Conservation (phyloP, 2,329 filamentous ascomycete genomes). For the Claviceps capensis region DNA sequence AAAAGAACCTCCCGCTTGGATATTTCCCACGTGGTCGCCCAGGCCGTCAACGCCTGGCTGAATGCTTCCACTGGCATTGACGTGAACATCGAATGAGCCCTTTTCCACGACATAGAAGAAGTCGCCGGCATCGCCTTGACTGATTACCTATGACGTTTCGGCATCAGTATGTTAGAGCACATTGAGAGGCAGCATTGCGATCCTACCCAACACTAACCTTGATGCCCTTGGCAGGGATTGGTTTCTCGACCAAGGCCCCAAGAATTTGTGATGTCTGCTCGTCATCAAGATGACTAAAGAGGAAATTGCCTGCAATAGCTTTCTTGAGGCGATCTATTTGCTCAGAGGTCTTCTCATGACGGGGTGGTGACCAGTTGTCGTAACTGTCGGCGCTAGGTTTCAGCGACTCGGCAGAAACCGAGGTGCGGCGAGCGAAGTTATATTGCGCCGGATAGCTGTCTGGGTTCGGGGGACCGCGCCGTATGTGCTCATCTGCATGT, state of each 20-base stretch:
- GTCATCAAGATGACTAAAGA: slow-evolving; percentile 90
- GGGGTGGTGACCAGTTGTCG: slow-evolving; percentile 82
- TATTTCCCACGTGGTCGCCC: slow-evolving; percentile 68
- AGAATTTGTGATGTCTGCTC: slow-evolving; percentile 81
- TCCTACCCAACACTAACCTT: slow-evolving; percentile 33
- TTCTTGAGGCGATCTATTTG: slow-evolving; percentile 67
- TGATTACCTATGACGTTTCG: slow-evolving; percentile 56
- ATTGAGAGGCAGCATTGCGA: background rate
- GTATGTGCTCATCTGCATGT: slow-evolving; percentile 29
- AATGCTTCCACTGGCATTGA: slow-evolving; percentile 63
- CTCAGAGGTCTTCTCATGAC: slow-evolving; percentile 68
- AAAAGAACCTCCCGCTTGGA: slow-evolving; percentile 82
- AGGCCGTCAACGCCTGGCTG: slow-evolving; percentile 72
- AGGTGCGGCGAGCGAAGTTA: slow-evolving; percentile 84
- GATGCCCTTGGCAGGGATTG: slow-evolving; percentile 79
- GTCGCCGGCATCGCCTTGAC: slow-evolving; percentile 88
- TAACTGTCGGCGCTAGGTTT: slow-evolving; percentile 74
- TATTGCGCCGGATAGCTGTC: slow-evolving; percentile 82
- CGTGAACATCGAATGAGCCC: slow-evolving; percentile 80
- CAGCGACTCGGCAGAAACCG: slow-evolving; percentile 90
- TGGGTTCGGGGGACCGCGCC: slow-evolving; percentile 37
- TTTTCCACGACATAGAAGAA: slow-evolving; percentile 97
- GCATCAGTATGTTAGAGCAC: slow-evolving; percentile 9
- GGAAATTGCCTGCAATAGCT: slow-evolving; percentile 79
- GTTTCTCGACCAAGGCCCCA: slow-evolving; percentile 84